A percentile compares a stretch with the other conserved stretches of the same genome.
These are phyloP conservation scores for Canariomyces notabilis DNA, from an alignment of 2,329 filamentous ascomycete genomes.

Conservation along the genomic window DNA sequence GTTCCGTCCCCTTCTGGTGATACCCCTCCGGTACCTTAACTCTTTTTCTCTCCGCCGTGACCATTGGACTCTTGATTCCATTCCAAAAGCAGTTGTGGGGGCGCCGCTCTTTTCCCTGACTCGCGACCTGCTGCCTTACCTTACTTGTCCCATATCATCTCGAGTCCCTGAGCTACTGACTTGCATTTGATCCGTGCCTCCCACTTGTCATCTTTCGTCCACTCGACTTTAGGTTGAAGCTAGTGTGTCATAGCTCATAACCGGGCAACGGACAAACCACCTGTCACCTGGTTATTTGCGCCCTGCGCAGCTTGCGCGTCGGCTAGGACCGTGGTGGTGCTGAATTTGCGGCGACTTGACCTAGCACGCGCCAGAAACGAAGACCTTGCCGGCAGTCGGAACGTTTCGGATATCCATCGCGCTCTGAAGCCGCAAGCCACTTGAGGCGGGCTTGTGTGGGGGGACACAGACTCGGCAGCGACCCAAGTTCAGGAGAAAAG, in stretches of 20 bases:
- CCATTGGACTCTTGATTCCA: conserved; percentile 3
- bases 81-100: conserved; percentile 10
- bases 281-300: too few relatives aligned
- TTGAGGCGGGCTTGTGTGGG: neutral
- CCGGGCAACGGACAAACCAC: too few relatives aligned
- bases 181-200: conserved; percentile 5
- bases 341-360: too few relatives aligned
- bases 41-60: neutral
- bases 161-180: conserved; percentile 10
- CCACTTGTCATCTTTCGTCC: conserved; percentile 1
- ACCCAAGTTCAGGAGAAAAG: too few relatives aligned
- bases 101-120: conserved; percentile 2
- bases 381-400: too few relatives aligned
- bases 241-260: too few relatives aligned
- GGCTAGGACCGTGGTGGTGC: too few relatives aligned
- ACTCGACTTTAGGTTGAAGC: too few relatives aligned
- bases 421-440: neutral
- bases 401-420: too few relatives aligned
- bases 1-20: conserved; percentile 12
- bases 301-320: too few relatives aligned
- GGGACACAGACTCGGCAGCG: neutral
- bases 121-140: conserved; percentile 1
- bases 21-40: conserved; percentile 6
- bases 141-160: neutral
- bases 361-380: too few relatives aligned